These are phyloP conservation scores for Sarcocystis neurona DNA, from an alignment of 169 alveolate species.

Conservation along the genomic window DNA sequence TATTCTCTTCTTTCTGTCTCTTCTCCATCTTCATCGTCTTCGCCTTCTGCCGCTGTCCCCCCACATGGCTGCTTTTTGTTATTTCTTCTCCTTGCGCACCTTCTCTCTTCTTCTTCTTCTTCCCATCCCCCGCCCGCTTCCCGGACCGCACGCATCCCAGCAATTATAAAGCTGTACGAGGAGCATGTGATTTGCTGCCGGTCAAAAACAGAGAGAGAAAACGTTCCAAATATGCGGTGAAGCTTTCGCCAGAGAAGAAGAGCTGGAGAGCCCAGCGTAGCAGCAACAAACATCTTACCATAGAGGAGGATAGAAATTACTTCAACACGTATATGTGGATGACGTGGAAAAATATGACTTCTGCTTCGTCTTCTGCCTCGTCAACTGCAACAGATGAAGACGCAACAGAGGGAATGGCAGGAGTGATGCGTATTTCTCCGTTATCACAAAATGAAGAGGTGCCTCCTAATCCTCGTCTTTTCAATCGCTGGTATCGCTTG, in stretches of 20 bases:
- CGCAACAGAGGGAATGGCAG: no score
- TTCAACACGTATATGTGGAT: slow-evolving; percentile 59
- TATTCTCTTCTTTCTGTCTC: no score
- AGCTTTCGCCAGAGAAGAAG: slow-evolving; percentile 59
- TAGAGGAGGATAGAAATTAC: slow-evolving; percentile 21
- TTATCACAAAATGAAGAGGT: slow-evolving; percentile 24
- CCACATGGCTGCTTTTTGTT: no score
- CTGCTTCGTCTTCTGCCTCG: no score
- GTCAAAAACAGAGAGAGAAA: slow-evolving; percentile 76
- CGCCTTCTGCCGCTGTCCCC: no score
- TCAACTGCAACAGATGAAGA: no score
- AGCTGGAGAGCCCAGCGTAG: slow-evolving; percentile 38
- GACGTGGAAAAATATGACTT: slow-evolving; percentile 52
- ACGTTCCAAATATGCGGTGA: slow-evolving; percentile 51
- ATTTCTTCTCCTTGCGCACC: no score
- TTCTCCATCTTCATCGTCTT: no score
- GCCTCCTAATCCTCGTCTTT: slow-evolving; percentile 7
- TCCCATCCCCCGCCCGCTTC: no score
- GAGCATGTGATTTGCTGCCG: slow-evolving; percentile 82
- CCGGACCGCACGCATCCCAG: no score
- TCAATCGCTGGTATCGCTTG: slow-evolving; percentile 41
- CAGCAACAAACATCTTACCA: slow-evolving; percentile 40
- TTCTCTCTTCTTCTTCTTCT: no score
- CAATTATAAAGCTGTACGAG: slow-evolving; percentile 81
- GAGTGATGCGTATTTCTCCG: not conserved